Base-by-base conservation (phyloP, 306 rosid species). In the Calophaca sinica region DNA sequence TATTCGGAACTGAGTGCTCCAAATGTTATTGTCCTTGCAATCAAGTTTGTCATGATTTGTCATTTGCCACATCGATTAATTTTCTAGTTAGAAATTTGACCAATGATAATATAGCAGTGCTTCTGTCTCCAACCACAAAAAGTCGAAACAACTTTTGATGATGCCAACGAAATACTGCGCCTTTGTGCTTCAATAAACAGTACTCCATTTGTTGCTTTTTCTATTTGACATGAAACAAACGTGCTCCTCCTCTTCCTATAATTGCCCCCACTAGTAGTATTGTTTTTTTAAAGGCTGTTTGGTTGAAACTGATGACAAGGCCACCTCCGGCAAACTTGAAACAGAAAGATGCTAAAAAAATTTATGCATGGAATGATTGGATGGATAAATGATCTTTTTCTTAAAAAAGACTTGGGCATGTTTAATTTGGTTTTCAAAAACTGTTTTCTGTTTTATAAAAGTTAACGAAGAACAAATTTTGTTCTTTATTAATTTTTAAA, bases 101-200 rank as follows among this genome's bases (percentile, higher is more conserved):
- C 58, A 2, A 28, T 52, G 26, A 28, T 29, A 9, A 64, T 41
- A 28, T 4, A 60, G 5, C 20, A 28, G 14, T 75, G 68, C 4
- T 66, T 66, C 11, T 45, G 14, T 68, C 73, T 62, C 69, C 78
- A 38, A 35, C 83, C 83, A 80, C 31, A 58, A 80, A 74, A 71
- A 53, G 9, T 45, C 6, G 8, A 13, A 64, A 61, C 48, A 38
- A 12, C 29, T 28, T 35, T 60, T 62, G 15, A 64, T 64, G 74
- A 29, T 72, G 62, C 46, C 31, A 52, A 51, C 1, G 39, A 26
- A 58, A 36, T 11, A 44, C 1, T 1, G 29, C 9, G 5, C 3
- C 3, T 35, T 59, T 4, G 53, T 35, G 48, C 20, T 46, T 20
- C 26, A 20, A 20, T 20, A 20, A 0, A 20, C 1, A 20, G 26